phyloP scores from a whole-genome alignment of 2,329 filamentous ascomycete genomes.

The Lecanosticta acicola region DNA sequence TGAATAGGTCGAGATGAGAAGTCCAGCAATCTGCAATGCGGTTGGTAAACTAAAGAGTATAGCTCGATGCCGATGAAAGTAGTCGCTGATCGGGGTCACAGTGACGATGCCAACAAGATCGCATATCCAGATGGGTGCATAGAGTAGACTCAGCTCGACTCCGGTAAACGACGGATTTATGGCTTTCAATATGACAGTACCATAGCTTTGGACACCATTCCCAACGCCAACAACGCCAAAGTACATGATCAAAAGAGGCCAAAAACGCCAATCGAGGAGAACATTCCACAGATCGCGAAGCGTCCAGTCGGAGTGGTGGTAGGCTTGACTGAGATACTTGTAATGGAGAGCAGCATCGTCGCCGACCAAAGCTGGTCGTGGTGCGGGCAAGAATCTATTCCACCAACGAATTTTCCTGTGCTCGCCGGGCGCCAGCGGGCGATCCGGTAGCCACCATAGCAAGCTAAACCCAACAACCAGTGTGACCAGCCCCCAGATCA shows the following conservation, averaged over 20 bases:
- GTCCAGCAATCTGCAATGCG: constrained; percentile 72
- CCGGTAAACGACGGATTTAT: constrained; percentile 69
- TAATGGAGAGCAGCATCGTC: constrained; percentile 79
- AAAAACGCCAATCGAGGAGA: constrained; percentile 79
- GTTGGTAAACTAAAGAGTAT: constrained; percentile 74
- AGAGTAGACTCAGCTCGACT: constrained; percentile 72
- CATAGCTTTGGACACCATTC: constrained; percentile 83
- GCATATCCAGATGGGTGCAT: constrained; percentile 82
- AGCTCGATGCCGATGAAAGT: constrained; percentile 73
- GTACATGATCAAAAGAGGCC: constrained; percentile 85
- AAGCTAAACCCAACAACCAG: constrained; percentile 65
- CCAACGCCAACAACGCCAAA: constrained; percentile 91
- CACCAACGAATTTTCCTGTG: constrained; percentile 47
- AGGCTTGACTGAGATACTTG: constrained; percentile 72
- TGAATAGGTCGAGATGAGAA: constrained; percentile 75
- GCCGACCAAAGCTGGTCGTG: constrained; percentile 65
- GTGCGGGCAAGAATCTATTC: constrained; percentile 61
- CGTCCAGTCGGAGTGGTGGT: constrained; percentile 69
- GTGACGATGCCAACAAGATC: constrained; percentile 82
- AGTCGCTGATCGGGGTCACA: constrained; percentile 78
- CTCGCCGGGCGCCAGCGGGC: constrained; percentile 69
- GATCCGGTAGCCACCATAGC: constrained; percentile 87
- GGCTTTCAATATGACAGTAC: constrained; percentile 74
- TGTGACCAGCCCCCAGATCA: constrained; percentile 74
- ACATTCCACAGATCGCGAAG: constrained; percentile 64